These are phyloP conservation scores for Blastomyces gilchristii DNA, from an alignment of 2,329 filamentous ascomycete genomes.

Conservation along the genomic window DNA sequence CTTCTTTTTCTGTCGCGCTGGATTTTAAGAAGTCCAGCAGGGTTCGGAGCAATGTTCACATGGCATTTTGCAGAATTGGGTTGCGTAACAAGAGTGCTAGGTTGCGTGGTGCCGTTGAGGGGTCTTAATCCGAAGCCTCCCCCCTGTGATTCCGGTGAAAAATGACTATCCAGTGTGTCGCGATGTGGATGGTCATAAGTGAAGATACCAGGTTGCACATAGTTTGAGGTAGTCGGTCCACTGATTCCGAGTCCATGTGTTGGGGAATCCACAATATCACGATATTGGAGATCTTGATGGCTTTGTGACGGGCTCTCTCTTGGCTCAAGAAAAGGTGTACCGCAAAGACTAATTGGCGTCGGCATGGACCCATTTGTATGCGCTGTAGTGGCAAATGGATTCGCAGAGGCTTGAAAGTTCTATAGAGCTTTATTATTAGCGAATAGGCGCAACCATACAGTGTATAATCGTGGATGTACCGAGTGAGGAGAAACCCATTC, in stretches of 20 bases:
- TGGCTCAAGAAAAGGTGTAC: conserved; percentile 24
- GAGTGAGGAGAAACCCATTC: conserved; percentile 14
- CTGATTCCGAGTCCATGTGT: conserved; percentile 31
- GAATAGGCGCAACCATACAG: neutral
- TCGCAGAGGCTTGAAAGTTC: conserved; percentile 21
- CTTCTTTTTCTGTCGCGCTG: conserved; percentile 27
- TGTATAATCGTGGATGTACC: conserved; percentile 7
- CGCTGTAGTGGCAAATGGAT: conserved; percentile 27
- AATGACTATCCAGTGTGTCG: neutral
- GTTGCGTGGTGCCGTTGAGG: conserved; percentile 17
- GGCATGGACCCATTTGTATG: conserved; percentile 24
- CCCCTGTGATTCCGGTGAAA: conserved; percentile 3
- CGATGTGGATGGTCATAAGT: conserved; percentile 17
- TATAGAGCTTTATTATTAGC: conserved; percentile 9
- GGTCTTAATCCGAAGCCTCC: conserved; percentile 17
- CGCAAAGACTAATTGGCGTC: conserved; percentile 33
- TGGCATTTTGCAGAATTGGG: conserved; percentile 21
- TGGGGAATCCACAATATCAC: conserved; percentile 21
- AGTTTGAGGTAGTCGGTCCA: conserved; percentile 25
- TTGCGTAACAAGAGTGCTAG: conserved; percentile 16
- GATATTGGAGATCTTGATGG: conserved; percentile 30
- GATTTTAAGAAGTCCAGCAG: conserved; percentile 30
- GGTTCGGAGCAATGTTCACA: conserved; percentile 31
- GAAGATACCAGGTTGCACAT: conserved; percentile 21
- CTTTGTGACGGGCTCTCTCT: conserved; percentile 28